Evolutionary conservation across 441 rosid species (phyloP).

Genomic region (Omphalea diandra): DNA sequence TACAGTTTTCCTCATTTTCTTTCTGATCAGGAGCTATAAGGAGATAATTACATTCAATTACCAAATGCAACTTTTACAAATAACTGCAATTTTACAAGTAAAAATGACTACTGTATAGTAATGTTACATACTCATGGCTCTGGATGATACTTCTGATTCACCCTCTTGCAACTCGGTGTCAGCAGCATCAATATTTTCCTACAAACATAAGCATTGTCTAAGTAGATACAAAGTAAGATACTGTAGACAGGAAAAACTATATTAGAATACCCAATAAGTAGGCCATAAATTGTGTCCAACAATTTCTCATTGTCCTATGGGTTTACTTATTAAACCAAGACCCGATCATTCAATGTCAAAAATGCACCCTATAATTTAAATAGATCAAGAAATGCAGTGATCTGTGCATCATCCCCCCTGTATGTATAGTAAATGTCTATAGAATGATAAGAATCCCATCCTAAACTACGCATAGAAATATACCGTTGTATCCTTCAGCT

Average conservation of each 20-base stretch:
- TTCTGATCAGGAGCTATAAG: conserved; percentile 25
- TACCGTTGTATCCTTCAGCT: conserved; percentile 49
- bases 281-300: background rate
- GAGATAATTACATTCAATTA: conserved; percentile 42
- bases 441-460: too few species aligned
- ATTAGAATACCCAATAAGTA: too few species aligned
- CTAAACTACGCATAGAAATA: background rate
- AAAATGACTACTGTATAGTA: background rate
- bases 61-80: conserved; percentile 31
- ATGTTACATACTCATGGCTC: conserved; percentile 76
- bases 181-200: conserved; percentile 41
- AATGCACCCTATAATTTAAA: background rate
- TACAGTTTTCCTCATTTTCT: background rate
- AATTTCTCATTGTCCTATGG: background rate
- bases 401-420: background rate
- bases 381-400: background rate
- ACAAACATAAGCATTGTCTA: conserved; percentile 15
- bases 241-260: background rate
- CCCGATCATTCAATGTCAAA: background rate
- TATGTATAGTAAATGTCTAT: too few species aligned
- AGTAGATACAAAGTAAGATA: background rate
- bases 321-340: background rate
- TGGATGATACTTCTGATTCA: conserved; percentile 52
- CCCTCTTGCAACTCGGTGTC: conserved; percentile 53
- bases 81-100: conserved; percentile 19